Base-by-base conservation (phyloP, 495 filamentous ascomycete species). In the Filosporella fistucella region DNA sequence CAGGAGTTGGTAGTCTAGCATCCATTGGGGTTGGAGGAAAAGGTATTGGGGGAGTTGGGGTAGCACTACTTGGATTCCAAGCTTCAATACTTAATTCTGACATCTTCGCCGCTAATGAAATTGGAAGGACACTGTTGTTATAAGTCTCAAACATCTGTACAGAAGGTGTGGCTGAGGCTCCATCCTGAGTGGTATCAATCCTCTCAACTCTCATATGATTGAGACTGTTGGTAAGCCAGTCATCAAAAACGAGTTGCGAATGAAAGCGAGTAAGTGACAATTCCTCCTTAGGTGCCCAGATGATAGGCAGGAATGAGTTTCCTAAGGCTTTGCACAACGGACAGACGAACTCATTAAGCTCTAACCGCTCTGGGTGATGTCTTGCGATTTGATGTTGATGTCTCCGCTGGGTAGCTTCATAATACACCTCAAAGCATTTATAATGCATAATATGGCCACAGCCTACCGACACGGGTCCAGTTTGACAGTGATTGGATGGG, bases 381-480 rank as follows among this genome's bases (percentile, higher is more conserved):
- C 93, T 78, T 13, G 94, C 90, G 62, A 97, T 93, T 57, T 97
- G 93, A 54, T 89, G 87, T 28, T 71, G 78, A 53, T 99, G 94
- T 36, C 93, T 80, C 41, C 89, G 78, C 39, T 80, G 71, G 0
- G 88, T 93, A 0, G 91, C 85, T 14, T 82, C 75, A 58, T 84
- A 84, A 65, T 96, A 97, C 24, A 82, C 77, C 54, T 96, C 91
- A 58, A 97, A 99, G 64, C 93, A 99, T 25, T 78, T 79, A 59
- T 88, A 99, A 61, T 99, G 93, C 93, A 99, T 99, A 52, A 97
- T 91, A 63, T 99, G 93, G 5, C 90, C 91, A 66, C 93, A 99
- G 23, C 91, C 88, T 32, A 88, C 89, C 7, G 90, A 81, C 5
- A 97, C 86, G 3, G 91, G 87, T 0, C 90, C 94, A n/a, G 75